Conservation (phyloP, 345 rosid species). For the Conringia planisiliqua region DNA sequence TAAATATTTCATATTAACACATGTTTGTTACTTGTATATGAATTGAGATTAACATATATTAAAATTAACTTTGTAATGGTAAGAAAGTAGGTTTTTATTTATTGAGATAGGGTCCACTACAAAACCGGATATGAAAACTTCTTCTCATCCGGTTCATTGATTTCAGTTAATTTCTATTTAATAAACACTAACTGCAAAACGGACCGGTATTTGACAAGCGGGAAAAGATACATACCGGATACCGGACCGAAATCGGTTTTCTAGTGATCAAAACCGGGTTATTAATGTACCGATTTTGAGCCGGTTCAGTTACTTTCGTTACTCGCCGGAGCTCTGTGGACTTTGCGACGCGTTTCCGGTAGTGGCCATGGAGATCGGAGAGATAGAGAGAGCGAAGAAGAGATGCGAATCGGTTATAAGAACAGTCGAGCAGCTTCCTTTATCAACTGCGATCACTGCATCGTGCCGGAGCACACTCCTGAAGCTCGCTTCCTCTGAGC, state of each 20-base stretch:
- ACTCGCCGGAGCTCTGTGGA: background rate
- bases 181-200: background rate
- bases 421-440: constrained; percentile 39
- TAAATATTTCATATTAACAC: background rate
- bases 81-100: background rate
- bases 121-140: background rate
- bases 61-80: background rate
- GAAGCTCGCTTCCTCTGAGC: constrained; percentile 68
- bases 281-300: background rate
- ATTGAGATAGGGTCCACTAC: background rate
- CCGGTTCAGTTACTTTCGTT: background rate
- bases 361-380: constrained; percentile 26
- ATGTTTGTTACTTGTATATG: background rate
- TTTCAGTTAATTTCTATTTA: background rate
- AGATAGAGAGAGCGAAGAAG: constrained; percentile 42
- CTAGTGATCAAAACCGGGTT: background rate
- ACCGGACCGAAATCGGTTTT: background rate
- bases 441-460: constrained; percentile 31
- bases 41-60: background rate
- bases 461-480: constrained; percentile 65
- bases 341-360: background rate
- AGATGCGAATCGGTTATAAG: constrained; percentile 51
- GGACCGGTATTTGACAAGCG: background rate
- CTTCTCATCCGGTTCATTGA: background rate
- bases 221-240: background rate